Base-by-base conservation (phyloP, 1,284 basidiomycete species). In the Microbotryum violaceum region DNA sequence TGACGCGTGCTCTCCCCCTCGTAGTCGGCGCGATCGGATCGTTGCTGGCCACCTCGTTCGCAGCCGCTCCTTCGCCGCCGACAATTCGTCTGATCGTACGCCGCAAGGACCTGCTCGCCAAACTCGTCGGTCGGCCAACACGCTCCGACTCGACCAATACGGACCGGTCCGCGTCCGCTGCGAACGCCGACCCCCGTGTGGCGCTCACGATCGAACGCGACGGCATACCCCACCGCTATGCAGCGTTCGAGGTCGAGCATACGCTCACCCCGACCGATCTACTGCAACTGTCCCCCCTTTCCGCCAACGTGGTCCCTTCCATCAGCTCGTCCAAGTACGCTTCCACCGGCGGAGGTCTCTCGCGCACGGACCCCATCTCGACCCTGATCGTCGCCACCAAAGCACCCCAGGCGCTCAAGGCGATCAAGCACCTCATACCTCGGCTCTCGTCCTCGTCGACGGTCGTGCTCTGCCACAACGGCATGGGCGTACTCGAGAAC, bases 391-490 rank as follows among this genome's bases (percentile, higher is more conserved):
- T 97, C 68, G 83, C 89, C 42, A 84, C 88, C 60, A 94, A 93
- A 74, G 86, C 89, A 1, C 80, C 85, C 23, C 78, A 82, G 16
- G 87, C 87, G 0, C 55, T 85, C 0, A 68, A 74, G 2, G 85
- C 86, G 4, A 72, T 97, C 37, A 75, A 78, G 27, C 72, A 76
- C 4, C 80, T 97, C 54, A 75, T 82, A 6, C 82, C 82, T 10
- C 83, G 91, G 23, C 76, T 97, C 31, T 80, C 81, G 6, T 75
- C 81, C 0, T 75, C 81, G 57, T 87, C 86, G 50, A 96, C 92
- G 29, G 83, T 97, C 66, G 88, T 94, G 1, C 82, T 98, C 7
- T 76, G 96, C 55, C 89, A 96, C 73, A 97, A 97, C 74, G 93
- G 74, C 79, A 81, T 96, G 85, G 93, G 91, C 20, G 79, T 94